Evolutionary conservation across 2,329 filamentous ascomycete species (phyloP), one percentile per base, ranked within the genome.

Genomic region (Ceratocystis harringtonii): DNA sequence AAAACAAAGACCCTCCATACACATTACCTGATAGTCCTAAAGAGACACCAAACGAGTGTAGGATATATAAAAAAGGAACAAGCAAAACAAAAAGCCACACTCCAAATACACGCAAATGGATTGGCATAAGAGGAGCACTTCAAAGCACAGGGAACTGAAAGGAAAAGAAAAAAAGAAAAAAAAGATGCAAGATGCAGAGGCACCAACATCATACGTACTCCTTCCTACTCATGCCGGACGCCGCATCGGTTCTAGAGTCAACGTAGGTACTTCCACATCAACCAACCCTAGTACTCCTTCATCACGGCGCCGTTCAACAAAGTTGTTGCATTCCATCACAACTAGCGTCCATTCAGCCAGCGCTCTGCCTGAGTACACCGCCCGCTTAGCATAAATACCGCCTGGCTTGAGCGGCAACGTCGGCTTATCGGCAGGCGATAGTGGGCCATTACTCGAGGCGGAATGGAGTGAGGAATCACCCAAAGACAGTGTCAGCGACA

Each of bases 301-400:
- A 60, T 84, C 84, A 63, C 85, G 84, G 65, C 89, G 81, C 58
- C 89, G 80, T 67, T 92, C 88, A 41, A 90, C 84, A 74, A 92
- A 94, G 71, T 84, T 89, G 75, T 92, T 90, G 76, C 85, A 90
- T 73, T 94, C 89, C 65, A 83, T 82, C 17, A 91, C 84, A 22
- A 92, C 82, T 19, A 89, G 77, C 22, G 80, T 79, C 89, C 89
- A 94, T 73, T 94, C 89, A 0, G 88, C 88, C 57, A 94, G 78
- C 0, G 89, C 86, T 22, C 88, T 80, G 1, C 89, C 89, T 2
- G 82, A 78, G 72, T 92, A 88, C 61, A 82, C 82, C 7, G 79
- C 76, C 30, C 78, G 79, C 58, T 75, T 74, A 15, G 74, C 73
- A 64, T 75, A 79, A 1, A 76, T 69, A 4, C 80, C 80, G 1